Evolutionary conservation across 306 rosid species (phyloP).

Genomic region (Cucurbita moschata): DNA sequence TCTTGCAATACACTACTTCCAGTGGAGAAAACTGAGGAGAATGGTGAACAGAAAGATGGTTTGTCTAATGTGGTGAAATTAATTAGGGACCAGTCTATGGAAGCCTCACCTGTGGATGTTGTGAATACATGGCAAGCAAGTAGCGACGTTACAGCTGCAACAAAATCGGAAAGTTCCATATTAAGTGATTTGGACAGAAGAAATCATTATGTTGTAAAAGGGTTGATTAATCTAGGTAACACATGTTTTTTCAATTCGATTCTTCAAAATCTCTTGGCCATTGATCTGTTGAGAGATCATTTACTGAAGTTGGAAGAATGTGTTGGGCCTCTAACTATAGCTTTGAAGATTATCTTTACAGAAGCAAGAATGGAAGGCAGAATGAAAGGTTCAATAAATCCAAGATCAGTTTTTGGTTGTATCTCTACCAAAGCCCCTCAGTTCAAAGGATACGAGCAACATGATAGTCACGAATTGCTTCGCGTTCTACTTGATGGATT

Average conservation of each 20-base stretch:
- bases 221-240: conserved; percentile 79
- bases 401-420: conserved; percentile 66
- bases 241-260: conserved; percentile 93
- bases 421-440: conserved; percentile 80
- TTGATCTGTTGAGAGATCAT: conserved; percentile 44
- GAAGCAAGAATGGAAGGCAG: conserved; percentile 55
- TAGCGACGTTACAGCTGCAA: conserved; percentile 38
- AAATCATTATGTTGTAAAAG: conserved; percentile 52
- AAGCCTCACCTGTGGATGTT: conserved; percentile 22
- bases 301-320: conserved; percentile 39
- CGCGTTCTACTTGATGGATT: conserved; percentile 75
- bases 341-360: conserved; percentile 59
- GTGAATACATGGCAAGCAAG: conserved; percentile 30
- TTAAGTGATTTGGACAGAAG: conserved; percentile 27
- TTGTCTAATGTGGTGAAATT: conserved; percentile 48
- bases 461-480: conserved; percentile 92
- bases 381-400: conserved; percentile 47
- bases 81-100: conserved; percentile 31
- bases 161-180: conserved; percentile 23
- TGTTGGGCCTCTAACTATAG: conserved; percentile 49
- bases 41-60: conserved; percentile 32
- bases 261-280: conserved; percentile 75
- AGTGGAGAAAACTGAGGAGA: conserved; percentile 40
- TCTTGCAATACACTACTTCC: conserved; percentile 45
- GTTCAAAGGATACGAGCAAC: conserved; percentile 85